These are phyloP conservation scores for Handroanthus guayacan DNA, from an alignment of 257 asterid genomes.

Conservation along the genomic window DNA sequence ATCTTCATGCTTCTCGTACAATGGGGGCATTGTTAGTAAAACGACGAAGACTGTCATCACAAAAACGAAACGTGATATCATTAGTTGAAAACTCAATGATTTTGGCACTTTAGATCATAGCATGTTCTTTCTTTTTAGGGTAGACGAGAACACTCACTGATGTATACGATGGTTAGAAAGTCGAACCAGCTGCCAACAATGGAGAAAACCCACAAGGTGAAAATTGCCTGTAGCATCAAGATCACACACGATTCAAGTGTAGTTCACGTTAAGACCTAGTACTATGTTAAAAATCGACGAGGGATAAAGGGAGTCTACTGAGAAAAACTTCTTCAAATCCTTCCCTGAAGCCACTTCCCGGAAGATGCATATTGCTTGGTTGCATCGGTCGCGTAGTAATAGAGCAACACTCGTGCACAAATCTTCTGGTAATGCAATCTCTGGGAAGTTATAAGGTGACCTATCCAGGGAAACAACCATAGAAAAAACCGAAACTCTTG, in stretches of 20 bases:
- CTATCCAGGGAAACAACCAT: constrained; percentile 42
- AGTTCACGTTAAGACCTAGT: neutral
- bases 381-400: constrained; percentile 61
- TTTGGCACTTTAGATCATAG: neutral
- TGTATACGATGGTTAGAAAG: constrained; percentile 75
- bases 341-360: constrained; percentile 76
- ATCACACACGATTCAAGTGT: neutral
- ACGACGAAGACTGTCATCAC: constrained; percentile 58
- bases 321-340: constrained; percentile 70
- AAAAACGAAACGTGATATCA: neutral
- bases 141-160: constrained; percentile 56
- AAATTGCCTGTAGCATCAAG: constrained; percentile 55
- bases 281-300: neutral
- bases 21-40: constrained; percentile 73
- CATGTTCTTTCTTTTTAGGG: neutral
- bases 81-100: neutral
- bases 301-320: constrained; percentile 44
- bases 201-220: constrained; percentile 63
- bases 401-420: constrained; percentile 59
- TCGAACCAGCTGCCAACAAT: constrained; percentile 90
- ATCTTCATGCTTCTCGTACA: constrained; percentile 91
- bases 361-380: constrained; percentile 53
- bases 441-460: constrained; percentile 68
- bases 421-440: constrained; percentile 66
- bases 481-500: neutral